phyloP scores from a whole-genome alignment of 176 grass and related monocot species.

The Eleusine indica region DNA sequence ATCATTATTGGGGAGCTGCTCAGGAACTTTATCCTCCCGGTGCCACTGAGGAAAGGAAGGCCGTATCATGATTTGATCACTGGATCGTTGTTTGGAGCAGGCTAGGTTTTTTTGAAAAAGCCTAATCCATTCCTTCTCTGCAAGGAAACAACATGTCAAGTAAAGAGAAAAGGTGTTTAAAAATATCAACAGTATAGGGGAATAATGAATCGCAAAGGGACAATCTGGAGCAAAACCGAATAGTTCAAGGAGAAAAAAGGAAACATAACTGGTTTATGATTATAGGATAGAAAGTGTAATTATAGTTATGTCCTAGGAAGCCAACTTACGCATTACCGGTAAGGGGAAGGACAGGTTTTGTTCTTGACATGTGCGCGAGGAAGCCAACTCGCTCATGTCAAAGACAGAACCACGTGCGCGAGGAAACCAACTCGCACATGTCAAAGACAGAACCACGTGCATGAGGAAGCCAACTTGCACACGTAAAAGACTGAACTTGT shows the following conservation, averaged over 20 bases:
- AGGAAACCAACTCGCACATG: too few relatives aligned
- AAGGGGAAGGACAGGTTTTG: too few relatives aligned
- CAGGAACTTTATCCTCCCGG: constrained; percentile 39
- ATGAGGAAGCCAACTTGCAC: too few relatives aligned
- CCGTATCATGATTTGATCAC: constrained; percentile 57
- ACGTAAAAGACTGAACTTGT: too few relatives aligned
- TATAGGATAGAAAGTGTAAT: neutral
- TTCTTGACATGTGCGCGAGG: too few relatives aligned
- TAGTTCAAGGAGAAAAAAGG: neutral
- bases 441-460: too few relatives aligned
- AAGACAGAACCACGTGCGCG: too few relatives aligned
- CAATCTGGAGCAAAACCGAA: neutral
- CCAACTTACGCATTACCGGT: too few relatives aligned
- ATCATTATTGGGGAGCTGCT: constrained; percentile 27
- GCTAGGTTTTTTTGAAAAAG: constrained; percentile 43
- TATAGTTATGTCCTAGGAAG: neutral
- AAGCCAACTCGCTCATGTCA: too few relatives aligned
- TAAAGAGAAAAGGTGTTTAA: constrained; percentile 12
- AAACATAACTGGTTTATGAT: neutral
- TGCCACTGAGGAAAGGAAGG: constrained; percentile 66
- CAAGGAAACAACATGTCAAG: constrained; percentile 6
- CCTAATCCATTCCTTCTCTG: constrained; percentile 54
- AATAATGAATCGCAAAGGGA: constrained; percentile 1
- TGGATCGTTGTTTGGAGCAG: constrained; percentile 8
- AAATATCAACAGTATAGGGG: constrained; percentile 23